Percentiles rank a stretch among this genome's conserved stretches.
These are phyloP conservation scores for Daldinia vernicosa DNA, from an alignment of 495 filamentous ascomycete species.

Conservation along the genomic window DNA sequence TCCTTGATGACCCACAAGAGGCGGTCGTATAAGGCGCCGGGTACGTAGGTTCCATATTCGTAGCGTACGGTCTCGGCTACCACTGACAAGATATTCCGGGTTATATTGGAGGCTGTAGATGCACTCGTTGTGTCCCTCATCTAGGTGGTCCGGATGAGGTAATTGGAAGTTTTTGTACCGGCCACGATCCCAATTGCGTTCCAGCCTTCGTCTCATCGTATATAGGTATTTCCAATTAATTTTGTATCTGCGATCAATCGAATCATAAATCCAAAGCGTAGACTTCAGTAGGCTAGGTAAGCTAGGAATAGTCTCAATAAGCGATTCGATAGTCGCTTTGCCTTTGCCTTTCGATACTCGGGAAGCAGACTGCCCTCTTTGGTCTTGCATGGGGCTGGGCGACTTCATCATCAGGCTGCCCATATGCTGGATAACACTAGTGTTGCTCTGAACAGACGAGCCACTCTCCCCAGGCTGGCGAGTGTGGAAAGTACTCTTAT, in stretches of 20 bases:
- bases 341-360: slow-evolving; percentile 49
- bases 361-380: slow-evolving; percentile 18
- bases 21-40: slow-evolving; percentile 72
- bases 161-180: slow-evolving; percentile 87
- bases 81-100: slow-evolving; percentile 87
- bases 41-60: slow-evolving; percentile 92
- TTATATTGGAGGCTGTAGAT: slow-evolving; percentile 95
- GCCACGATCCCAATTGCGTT: slow-evolving; percentile 90
- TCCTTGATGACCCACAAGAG: slow-evolving; percentile 78
- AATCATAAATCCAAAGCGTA: slow-evolving; percentile 55
- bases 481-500: slow-evolving; percentile 51
- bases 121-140: slow-evolving; percentile 90
- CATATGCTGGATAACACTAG: slow-evolving; percentile 35
- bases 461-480: slow-evolving; percentile 36
- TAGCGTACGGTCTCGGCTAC: slow-evolving; percentile 86
- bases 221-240: slow-evolving; percentile 89
- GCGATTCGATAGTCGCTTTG: slow-evolving; percentile 40
- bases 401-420: slow-evolving; percentile 43
- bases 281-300: slow-evolving; percentile 45
- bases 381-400: slow-evolving; percentile 42
- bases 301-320: slow-evolving; percentile 40
- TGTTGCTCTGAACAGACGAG: slow-evolving; percentile 41
- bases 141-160: slow-evolving; percentile 79
- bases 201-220: slow-evolving; percentile 82
- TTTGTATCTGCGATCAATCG: slow-evolving; percentile 56